Percentiles rank a stretch among this genome's conserved stretches.
Evolutionary conservation across 1,284 basidiomycete genomes (phyloP).

Genomic region (Ceratobasidium sp.): DNA sequence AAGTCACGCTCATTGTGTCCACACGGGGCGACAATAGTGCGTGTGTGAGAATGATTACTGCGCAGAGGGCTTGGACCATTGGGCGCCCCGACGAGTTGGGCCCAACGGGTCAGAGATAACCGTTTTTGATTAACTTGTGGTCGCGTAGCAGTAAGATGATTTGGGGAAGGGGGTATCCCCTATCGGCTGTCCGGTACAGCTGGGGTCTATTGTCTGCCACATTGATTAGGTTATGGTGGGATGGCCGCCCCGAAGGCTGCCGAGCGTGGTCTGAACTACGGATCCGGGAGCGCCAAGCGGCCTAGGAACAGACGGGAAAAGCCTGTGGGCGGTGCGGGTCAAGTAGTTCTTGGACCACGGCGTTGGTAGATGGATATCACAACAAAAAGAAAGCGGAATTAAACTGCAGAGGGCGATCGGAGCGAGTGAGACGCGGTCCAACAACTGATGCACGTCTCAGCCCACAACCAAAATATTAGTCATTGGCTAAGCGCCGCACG

Average conservation of each 20-base stretch:
- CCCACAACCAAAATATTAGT: not conserved
- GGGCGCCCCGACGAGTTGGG: not conserved
- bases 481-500: not conserved
- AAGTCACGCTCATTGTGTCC: conserved; percentile 35
- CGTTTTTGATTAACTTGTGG: conserved; percentile 6
- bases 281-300: not conserved
- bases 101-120: not conserved
- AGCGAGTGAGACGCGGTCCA: not conserved
- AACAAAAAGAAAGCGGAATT: conserved; percentile 10
- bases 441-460: conserved; percentile 8
- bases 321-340: not conserved
- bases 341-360: not conserved
- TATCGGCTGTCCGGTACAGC: not conserved
- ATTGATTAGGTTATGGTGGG: not conserved
- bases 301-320: not conserved
- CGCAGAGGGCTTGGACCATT: conserved; percentile 3
- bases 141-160: not conserved
- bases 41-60: not conserved
- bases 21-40: conserved; percentile 30
- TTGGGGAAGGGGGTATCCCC: conserved; percentile 13
- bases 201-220: conserved; percentile 27
- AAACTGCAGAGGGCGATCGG: no score
- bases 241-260: not conserved
- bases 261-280: no score
- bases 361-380: not conserved